Conservation (phyloP, 2,329 filamentous ascomycete genomes). For the Phoma herbarum region DNA sequence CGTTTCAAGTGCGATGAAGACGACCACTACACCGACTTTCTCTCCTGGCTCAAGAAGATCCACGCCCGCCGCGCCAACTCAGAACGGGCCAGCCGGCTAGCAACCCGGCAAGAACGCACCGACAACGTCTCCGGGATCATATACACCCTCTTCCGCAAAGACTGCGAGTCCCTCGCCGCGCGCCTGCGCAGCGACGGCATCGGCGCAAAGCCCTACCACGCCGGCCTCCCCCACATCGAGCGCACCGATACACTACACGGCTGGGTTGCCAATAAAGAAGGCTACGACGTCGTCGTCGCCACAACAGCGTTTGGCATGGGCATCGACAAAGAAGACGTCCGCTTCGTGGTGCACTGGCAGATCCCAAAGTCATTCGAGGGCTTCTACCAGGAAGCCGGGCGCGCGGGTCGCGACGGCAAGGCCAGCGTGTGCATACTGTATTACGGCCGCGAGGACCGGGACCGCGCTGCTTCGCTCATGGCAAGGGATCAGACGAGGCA, state of each 20-base stretch:
- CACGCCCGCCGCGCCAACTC: conserved; percentile 71
- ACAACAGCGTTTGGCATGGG: conserved; percentile 98
- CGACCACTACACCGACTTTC: conserved; percentile 77
- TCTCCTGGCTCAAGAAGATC: conserved; percentile 78
- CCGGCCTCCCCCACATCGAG: conserved; percentile 69
- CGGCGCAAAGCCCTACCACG: conserved; percentile 77
- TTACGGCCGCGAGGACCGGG: conserved; percentile 86
- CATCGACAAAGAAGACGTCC: conserved; percentile 93
- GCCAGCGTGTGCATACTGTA: conserved; percentile 88
- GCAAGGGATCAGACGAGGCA: conserved; percentile 58
- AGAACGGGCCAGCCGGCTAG: conserved; percentile 66
- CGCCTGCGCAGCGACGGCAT: conserved; percentile 73
- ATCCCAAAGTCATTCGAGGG: conserved; percentile 94
- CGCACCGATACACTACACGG: conserved; percentile 75
- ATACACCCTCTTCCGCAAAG: conserved; percentile 77
- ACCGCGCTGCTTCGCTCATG: conserved; percentile 70
- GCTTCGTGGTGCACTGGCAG: conserved; percentile 95
- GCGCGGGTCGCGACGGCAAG: conserved; percentile 88
- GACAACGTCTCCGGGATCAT: conserved; percentile 79
- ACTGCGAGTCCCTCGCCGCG: conserved; percentile 75
- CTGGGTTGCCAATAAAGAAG: conserved; percentile 76
- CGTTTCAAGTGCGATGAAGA: conserved; percentile 81
- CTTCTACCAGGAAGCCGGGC: conserved; percentile 94
- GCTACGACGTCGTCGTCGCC: conserved; percentile 91
- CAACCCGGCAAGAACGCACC: conserved; percentile 58